Percentiles rank a stretch among this genome's conserved stretches.
Evolutionary conservation across 345 rosid genomes (phyloP).

Genomic region (Orychophragmus violaceus): DNA sequence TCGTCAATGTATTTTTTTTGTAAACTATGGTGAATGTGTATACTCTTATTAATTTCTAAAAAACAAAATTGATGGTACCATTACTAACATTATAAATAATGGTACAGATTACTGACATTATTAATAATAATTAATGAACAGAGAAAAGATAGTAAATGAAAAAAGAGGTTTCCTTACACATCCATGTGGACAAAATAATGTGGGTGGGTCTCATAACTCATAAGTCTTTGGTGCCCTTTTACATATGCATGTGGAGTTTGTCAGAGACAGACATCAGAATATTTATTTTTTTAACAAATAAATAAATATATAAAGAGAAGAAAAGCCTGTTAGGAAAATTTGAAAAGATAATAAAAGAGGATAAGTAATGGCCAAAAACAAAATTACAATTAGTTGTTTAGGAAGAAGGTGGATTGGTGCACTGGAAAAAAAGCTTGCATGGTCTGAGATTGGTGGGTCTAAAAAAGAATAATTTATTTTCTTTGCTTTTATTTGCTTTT

Average conservation of each 20-base stretch:
- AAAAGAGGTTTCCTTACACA: slow-evolving; percentile 37
- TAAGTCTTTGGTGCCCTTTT: not conserved
- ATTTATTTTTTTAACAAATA: not conserved
- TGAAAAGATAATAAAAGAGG: not conserved
- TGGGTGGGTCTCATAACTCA: slow-evolving; percentile 28
- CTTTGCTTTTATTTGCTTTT: not conserved
- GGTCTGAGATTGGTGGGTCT: slow-evolving; percentile 34
- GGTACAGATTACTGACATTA: slow-evolving; percentile 11
- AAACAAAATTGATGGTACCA: slow-evolving; percentile 9
- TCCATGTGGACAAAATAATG: slow-evolving; percentile 70
- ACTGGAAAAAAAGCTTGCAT: slow-evolving; percentile 33
- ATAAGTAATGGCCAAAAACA: slow-evolving; percentile 8
- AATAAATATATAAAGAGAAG: not conserved
- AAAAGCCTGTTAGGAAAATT: not conserved
- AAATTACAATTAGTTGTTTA: slow-evolving; percentile 5
- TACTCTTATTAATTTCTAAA: not conserved
- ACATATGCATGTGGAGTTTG: not conserved
- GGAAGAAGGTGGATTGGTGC: slow-evolving; percentile 24
- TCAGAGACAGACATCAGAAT: not conserved
- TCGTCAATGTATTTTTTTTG: not conserved
- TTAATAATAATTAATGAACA: not conserved
- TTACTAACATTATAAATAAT: slow-evolving; percentile 12
- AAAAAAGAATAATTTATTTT: slow-evolving; percentile 13
- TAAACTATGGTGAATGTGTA: not conserved
- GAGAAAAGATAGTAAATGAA: slow-evolving; percentile 5